A percentile compares a stretch with the other conserved stretches of the same genome.
phyloP scores from a whole-genome alignment of 208 protist genomes.

The Leptomonas pyrrhocoris region DNA sequence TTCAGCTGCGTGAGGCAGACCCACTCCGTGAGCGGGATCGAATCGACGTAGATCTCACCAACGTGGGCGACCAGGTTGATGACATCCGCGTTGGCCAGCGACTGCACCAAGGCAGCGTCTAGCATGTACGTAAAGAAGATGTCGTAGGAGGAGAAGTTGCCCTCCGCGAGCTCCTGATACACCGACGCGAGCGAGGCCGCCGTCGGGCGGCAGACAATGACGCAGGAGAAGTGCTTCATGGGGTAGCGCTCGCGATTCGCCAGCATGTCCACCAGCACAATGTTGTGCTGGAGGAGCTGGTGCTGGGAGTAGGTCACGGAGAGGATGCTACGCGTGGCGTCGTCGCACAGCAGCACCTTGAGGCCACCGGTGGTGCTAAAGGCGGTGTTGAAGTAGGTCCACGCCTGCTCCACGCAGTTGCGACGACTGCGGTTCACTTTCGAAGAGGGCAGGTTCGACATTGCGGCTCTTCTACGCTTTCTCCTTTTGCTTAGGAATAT shows the following conservation, averaged over 20 bases:
- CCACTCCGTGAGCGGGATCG: slow-evolving; percentile 89
- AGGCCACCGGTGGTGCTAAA: slow-evolving; percentile 62
- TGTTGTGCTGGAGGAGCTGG: slow-evolving; percentile 96
- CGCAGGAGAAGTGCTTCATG: slow-evolving; percentile 95
- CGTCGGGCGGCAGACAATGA: slow-evolving; percentile 93
- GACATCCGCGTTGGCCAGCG: slow-evolving; percentile 95
- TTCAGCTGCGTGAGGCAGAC: slow-evolving; percentile 74
- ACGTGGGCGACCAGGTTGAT: slow-evolving; percentile 92
- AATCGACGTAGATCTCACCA: slow-evolving; percentile 96
- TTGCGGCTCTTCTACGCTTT: not conserved
- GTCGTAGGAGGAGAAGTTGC: slow-evolving; percentile 84
- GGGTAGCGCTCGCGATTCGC: slow-evolving; percentile 82
- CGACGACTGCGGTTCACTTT: slow-evolving; percentile 32
- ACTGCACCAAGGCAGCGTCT: slow-evolving; percentile 72
- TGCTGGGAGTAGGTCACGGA: slow-evolving; percentile 95
- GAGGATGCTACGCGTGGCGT: slow-evolving; percentile 93
- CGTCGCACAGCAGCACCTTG: slow-evolving; percentile 97
- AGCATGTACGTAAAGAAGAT: slow-evolving; percentile 95
- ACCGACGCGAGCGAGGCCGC: slow-evolving; percentile 85
- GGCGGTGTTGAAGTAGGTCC: slow-evolving; percentile 74
- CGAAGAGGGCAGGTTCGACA: slow-evolving; percentile 1
- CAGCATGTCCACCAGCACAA: slow-evolving; percentile 97
- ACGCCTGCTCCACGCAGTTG: slow-evolving; percentile 83
- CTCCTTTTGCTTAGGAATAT: not conserved
- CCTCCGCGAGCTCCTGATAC: slow-evolving; percentile 91